These are phyloP conservation scores for Venturia oleaginea DNA, from an alignment of 2,329 filamentous ascomycete species.

Conservation along the genomic window DNA sequence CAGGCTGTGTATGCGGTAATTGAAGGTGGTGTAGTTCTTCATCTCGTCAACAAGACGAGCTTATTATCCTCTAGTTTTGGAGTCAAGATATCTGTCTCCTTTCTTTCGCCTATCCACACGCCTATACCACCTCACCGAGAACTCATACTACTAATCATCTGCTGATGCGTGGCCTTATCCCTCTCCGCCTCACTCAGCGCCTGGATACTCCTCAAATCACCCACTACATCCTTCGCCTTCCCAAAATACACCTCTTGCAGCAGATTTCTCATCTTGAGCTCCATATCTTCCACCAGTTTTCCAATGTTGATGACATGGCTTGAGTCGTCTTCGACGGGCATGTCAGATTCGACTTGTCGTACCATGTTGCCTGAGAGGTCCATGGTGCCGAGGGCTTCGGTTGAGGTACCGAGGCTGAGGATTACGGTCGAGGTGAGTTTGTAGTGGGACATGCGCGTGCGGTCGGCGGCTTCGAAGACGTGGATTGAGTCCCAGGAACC, in stretches of 20 bases:
- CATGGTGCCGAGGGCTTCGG: constrained; percentile 66
- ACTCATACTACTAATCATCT: constrained; percentile 62
- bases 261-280: constrained; percentile 97
- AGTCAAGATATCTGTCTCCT: neutral
- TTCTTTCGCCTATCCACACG: neutral
- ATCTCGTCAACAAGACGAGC: neutral
- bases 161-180: constrained; percentile 76
- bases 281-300: constrained; percentile 94
- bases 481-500: constrained; percentile 98
- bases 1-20: neutral
- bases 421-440: constrained; percentile 97
- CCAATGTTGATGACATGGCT: constrained; percentile 66
- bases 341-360: constrained; percentile 84
- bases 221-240: constrained; percentile 97
- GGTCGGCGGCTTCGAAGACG: constrained; percentile 93
- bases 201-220: constrained; percentile 80
- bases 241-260: constrained; percentile 99
- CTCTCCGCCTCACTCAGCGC: constrained; percentile 75
- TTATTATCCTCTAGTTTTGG: neutral
- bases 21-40: neutral
- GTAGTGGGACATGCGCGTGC: constrained; percentile 87
- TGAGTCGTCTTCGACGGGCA: constrained; percentile 55
- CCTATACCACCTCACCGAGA: neutral
- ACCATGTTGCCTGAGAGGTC: constrained; percentile 98
- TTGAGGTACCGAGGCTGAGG: constrained; percentile 66